These are phyloP conservation scores for Zymoseptoria tritici DNA, from an alignment of 2,329 filamentous ascomycete genomes.

Conservation along the genomic window DNA sequence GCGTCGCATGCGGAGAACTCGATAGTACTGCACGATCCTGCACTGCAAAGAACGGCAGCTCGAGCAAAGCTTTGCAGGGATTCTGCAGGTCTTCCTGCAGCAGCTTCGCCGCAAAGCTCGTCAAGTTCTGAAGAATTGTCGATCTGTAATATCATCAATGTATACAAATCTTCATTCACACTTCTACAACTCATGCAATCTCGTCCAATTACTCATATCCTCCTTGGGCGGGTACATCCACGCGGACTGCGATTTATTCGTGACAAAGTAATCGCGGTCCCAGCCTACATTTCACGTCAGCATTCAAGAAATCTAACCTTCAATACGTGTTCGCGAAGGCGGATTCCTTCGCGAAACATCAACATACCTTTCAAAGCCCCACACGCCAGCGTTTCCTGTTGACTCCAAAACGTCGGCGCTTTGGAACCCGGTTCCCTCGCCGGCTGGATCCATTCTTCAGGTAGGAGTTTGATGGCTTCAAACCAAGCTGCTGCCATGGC, in stretches of 20 bases:
- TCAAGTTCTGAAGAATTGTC: too few species aligned
- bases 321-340: too few species aligned
- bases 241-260: neutral
- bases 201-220: neutral
- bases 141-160: neutral
- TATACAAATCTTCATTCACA: neutral
- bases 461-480: neutral
- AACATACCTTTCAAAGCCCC: neutral
- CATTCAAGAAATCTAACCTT: neutral
- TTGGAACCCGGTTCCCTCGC: neutral
- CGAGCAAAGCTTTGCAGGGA: too few species aligned
- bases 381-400: neutral
- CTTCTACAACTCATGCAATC: neutral
- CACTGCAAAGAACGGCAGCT: too few species aligned
- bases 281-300: neutral
- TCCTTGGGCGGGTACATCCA: neutral
- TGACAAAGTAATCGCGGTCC: neutral
- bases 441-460: neutral
- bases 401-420: neutral
- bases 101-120: too few species aligned
- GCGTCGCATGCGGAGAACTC: too few species aligned
- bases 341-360: too few species aligned
- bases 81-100: too few species aligned
- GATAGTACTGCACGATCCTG: too few species aligned
- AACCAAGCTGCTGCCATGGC: slow-evolving; percentile 1